Base-by-base conservation (phyloP, 768 basidiomycete genomes). In the Amanita fuliginea region DNA sequence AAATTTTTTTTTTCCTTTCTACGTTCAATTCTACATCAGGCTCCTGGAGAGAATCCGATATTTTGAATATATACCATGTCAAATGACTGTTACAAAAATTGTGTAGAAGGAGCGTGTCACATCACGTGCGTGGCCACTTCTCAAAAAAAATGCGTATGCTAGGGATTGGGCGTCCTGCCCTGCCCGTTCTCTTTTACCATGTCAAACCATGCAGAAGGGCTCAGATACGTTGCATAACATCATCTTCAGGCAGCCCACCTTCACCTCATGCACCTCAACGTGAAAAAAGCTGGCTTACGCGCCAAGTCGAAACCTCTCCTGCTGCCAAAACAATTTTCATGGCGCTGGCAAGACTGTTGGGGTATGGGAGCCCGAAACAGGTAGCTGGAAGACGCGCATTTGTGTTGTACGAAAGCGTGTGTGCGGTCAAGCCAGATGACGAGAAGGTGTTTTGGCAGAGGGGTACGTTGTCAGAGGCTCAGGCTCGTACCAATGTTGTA, bases 401-500 rank as follows among this genome's bases (percentile, higher is more conserved):
- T 35, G 64, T 64, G 14, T 56, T 86, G 43, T 86, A 86, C 57
- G 70, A 76, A 44, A 61, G 71, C 14, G 56, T 83, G 6, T 82
- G 80, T 56, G 73, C 76, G 1, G 60, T 67, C 13, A 72, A 66
- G 41, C 75, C 82, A 14, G 84, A 85, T 52, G 69, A 78, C 49
- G 79, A 84, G 52, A 62, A 56, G 10, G 62, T 57, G 4, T 86
- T 85, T 60, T 87, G 85, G 85, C 73, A 70, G 56, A 64, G 80
- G 47, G 77, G 85, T 82, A 60, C 50, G 71, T n/a, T 19, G 28
- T 28, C 28, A 28, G 28, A 28, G 28, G 7, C 28, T 28, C 8
- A n/a, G n/a, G n/a, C n/a, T 28, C 2, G 26, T 6, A 26, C 16
- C 13, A 21, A 28, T 53, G 54, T n/a, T 33, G 47, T 47, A 37